Percentiles rank a stretch among this genome's conserved stretches.
These are phyloP conservation scores for Aspergillus chevalieri DNA, from an alignment of 2,329 filamentous ascomycete species.

Conservation along the genomic window DNA sequence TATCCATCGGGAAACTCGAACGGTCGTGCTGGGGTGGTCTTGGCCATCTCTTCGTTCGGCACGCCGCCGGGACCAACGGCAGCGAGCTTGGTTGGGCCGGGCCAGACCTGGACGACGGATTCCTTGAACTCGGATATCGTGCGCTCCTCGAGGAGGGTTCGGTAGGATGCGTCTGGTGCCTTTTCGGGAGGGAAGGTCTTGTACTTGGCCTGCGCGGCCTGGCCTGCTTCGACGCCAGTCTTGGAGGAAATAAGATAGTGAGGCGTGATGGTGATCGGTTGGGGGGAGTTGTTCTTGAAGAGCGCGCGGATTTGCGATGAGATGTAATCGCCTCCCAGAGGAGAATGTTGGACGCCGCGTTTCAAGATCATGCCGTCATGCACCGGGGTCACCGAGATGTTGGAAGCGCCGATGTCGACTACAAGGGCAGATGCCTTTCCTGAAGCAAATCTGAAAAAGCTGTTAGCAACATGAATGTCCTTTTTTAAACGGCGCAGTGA, in stretches of 20 bases:
- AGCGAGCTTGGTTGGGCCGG: conserved; percentile 64
- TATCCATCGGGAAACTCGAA: conserved; percentile 97
- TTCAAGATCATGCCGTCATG: conserved; percentile 93
- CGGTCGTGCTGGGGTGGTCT: conserved; percentile 68
- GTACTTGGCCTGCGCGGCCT: conserved; percentile 69
- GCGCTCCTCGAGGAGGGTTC: conserved; percentile 80
- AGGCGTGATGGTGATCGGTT: conserved; percentile 69
- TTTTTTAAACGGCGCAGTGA: background rate
- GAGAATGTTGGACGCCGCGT: conserved; percentile 79
- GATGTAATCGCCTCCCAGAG: conserved; percentile 81
- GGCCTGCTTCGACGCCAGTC: conserved; percentile 77
- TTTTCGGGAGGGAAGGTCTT: conserved; percentile 59
- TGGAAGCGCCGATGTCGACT: conserved; percentile 83
- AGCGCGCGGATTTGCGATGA: conserved; percentile 80
- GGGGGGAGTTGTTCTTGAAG: conserved; percentile 61
- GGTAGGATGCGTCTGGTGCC: conserved; percentile 63
- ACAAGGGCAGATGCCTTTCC: conserved; percentile 92
- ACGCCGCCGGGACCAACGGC: conserved; percentile 46
- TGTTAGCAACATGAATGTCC: background rate
- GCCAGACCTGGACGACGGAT: conserved; percentile 91
- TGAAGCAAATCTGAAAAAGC: conserved; percentile 61
- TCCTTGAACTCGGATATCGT: conserved; percentile 96
- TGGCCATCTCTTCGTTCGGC: conserved; percentile 69
- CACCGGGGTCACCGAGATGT: conserved; percentile 81
- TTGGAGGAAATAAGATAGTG: conserved; percentile 87